These are phyloP conservation scores for Phaeomoniella chlamydospora DNA, from an alignment of 2,329 filamentous ascomycete genomes.

Conservation along the genomic window DNA sequence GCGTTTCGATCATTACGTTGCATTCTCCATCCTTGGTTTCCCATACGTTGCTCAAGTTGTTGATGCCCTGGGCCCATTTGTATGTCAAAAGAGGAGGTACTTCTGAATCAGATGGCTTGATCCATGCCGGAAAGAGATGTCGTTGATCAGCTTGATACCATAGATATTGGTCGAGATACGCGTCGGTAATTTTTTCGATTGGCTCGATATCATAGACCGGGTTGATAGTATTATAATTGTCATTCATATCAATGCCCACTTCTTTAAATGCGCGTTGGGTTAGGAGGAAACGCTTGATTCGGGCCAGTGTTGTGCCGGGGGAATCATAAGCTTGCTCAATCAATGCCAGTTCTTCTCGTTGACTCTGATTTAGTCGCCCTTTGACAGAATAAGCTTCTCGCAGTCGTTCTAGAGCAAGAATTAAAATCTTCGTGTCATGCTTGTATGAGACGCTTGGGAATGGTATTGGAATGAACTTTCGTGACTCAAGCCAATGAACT, in stretches of 20 bases:
- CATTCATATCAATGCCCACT: constrained; percentile 99
- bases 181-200: constrained; percentile 98
- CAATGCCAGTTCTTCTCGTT: constrained; percentile 87
- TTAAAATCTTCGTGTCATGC: constrained; percentile 97
- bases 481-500: constrained; percentile 95
- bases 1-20: constrained; percentile 97
- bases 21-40: constrained; percentile 87
- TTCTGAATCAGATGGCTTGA: constrained; percentile 96
- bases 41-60: constrained; percentile 94
- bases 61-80: constrained; percentile 99
- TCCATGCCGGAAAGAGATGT: constrained; percentile 95
- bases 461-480: constrained; percentile 96
- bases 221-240: constrained; percentile 98
- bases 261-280: constrained; percentile 98
- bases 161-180: constrained; percentile 93
- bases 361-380: constrained; percentile 88
- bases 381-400: constrained; percentile 97
- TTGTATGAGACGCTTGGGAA: constrained; percentile 99
- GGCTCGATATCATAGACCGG: constrained; percentile 98
- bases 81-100: constrained; percentile 88
- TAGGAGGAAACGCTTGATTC: constrained; percentile 93
- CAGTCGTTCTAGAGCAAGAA: constrained; percentile 81
- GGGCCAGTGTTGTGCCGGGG: constrained; percentile 83
- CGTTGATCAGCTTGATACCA: constrained; percentile 99
- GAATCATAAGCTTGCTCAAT: constrained; percentile 99